Conservation (phyloP, 768 basidiomycete species). For the Suillus fuscotomentosus region DNA sequence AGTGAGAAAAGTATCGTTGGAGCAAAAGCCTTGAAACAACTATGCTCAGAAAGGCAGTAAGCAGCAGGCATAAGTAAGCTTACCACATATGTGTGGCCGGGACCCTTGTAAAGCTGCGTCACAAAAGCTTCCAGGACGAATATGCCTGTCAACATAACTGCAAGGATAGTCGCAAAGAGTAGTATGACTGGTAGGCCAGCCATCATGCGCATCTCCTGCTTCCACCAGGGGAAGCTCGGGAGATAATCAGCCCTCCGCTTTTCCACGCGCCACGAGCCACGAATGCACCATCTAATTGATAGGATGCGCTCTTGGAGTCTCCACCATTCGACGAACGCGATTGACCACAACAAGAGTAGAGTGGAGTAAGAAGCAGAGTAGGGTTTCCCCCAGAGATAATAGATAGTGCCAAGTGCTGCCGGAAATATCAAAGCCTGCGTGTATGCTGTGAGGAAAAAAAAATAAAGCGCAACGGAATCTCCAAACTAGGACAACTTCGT, state of each 20-base stretch:
- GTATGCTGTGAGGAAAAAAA: conserved; percentile 84
- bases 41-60: neutral
- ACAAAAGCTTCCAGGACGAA: conserved; percentile 92
- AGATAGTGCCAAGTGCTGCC: conserved; percentile 63
- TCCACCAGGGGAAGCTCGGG: conserved; percentile 68
- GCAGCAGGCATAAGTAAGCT: conserved; percentile 28
- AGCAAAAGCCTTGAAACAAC: conserved; percentile 55
- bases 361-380: conserved; percentile 80
- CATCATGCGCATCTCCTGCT: conserved; percentile 63
- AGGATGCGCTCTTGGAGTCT: conserved; percentile 79
- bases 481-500: conserved; percentile 53
- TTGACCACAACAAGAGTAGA: conserved; percentile 79
- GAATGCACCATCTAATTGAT: conserved; percentile 80
- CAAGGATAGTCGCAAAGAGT: conserved; percentile 68
- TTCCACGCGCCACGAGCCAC: conserved; percentile 75
- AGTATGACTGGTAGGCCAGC: conserved; percentile 72
- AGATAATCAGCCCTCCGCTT: conserved; percentile 61
- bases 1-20: conserved; percentile 84
- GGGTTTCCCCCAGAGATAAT: conserved; percentile 66
- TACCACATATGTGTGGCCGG: conserved; percentile 76
- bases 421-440: conserved; percentile 78
- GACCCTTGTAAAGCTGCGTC: conserved; percentile 83
- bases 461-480: conserved; percentile 83
- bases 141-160: conserved; percentile 71
- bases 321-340: conserved; percentile 92